Conservation (phyloP, 768 basidiomycete species). For the Termitomyces sp. region DNA sequence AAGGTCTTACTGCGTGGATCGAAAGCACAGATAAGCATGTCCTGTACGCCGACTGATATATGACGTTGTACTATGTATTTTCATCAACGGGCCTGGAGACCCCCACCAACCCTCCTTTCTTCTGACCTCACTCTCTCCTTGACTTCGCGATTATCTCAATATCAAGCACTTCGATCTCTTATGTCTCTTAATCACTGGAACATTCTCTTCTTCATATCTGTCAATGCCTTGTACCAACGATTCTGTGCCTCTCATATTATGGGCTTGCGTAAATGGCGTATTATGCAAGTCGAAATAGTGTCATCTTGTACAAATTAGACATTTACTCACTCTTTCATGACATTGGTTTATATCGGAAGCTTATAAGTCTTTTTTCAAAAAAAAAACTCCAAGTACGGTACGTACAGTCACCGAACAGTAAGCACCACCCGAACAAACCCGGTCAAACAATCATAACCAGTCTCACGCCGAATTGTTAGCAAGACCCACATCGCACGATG, state of each 20-base stretch:
- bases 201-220: neutral
- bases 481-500: slow-evolving; percentile 33
- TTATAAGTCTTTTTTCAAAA: neutral
- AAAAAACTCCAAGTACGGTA: too few relatives aligned
- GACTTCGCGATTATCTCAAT: slow-evolving; percentile 7
- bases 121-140: neutral
- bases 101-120: neutral
- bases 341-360: neutral
- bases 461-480: slow-evolving; percentile 1
- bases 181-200: slow-evolving; percentile 13
- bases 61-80: neutral
- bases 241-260: slow-evolving; percentile 7
- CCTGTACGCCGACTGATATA: slow-evolving; percentile 66
- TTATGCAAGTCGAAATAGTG: slow-evolving; percentile 13
- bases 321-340: slow-evolving; percentile 1
- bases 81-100: neutral
- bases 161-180: slow-evolving; percentile 17
- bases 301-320: slow-evolving; percentile 21
- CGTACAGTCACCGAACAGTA: neutral
- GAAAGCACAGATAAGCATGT: slow-evolving; percentile 79
- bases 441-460: slow-evolving; percentile 23
- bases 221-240: slow-evolving; percentile 10
- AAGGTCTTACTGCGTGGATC: slow-evolving; percentile 70
- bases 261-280: neutral
- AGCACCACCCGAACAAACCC: slow-evolving; percentile 26